Evolutionary conservation across 257 asterid genomes (phyloP).

Genomic region (Ocimum tenuiflorum): DNA sequence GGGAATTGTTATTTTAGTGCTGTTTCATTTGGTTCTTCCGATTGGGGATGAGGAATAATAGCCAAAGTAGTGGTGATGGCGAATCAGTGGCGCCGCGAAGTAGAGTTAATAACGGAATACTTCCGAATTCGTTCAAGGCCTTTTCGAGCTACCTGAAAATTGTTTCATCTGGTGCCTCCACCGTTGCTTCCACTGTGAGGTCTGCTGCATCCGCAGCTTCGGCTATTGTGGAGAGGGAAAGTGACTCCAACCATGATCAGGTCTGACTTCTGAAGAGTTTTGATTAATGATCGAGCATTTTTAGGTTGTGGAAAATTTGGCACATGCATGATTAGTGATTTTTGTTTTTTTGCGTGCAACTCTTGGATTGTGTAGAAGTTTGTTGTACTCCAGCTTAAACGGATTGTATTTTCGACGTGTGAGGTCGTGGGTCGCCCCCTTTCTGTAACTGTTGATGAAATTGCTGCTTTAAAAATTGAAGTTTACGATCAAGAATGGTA

Average conservation of each 20-base stretch:
- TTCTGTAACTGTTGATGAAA: background rate
- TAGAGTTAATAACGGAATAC: slow-evolving; percentile 41
- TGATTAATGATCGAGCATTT: background rate
- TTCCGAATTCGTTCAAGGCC: slow-evolving; percentile 65
- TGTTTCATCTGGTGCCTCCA: slow-evolving; percentile 76
- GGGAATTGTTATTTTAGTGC: slow-evolving; percentile 6
- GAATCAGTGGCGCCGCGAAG: slow-evolving; percentile 40
- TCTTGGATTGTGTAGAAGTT: background rate
- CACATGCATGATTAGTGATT: background rate
- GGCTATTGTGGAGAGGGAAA: slow-evolving; percentile 70
- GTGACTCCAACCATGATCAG: slow-evolving; percentile 61
- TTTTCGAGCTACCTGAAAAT: slow-evolving; percentile 60
- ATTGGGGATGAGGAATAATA: slow-evolving; percentile 66
- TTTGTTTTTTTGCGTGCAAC: background rate
- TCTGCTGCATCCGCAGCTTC: slow-evolving; percentile 95
- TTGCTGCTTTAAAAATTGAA: background rate
- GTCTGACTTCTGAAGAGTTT: slow-evolving; percentile 23
- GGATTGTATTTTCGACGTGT: background rate
- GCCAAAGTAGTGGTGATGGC: slow-evolving; percentile 41
- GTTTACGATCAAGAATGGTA: background rate
- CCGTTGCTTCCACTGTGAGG: slow-evolving; percentile 75
- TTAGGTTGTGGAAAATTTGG: background rate
- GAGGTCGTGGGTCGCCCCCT: background rate
- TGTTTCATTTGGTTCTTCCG: slow-evolving; percentile 18
- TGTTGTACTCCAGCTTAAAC: background rate